These are phyloP conservation scores for Chimonanthus praecox DNA, from an alignment of 164 flowering plant species.

Conservation along the genomic window DNA sequence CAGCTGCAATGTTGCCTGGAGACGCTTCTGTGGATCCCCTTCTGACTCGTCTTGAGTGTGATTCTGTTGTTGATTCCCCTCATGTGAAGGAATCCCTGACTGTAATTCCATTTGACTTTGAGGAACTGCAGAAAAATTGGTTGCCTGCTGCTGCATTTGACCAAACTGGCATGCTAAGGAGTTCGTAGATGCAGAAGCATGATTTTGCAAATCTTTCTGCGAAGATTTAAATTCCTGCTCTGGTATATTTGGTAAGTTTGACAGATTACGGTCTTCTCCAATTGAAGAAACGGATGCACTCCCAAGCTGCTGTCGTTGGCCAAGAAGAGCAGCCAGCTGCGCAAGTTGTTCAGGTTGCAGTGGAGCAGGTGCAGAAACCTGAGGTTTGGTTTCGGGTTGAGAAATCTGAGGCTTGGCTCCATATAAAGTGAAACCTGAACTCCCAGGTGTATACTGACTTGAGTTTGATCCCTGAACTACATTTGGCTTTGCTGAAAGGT, in stretches of 20 bases:
- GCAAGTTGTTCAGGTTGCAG: conserved; percentile 66
- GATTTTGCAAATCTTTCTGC: conserved; percentile 24
- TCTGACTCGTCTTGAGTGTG: conserved; percentile 44
- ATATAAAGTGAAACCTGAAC: conserved; percentile 19
- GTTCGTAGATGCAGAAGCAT: conserved; percentile 25
- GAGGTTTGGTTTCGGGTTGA: conserved; percentile 28
- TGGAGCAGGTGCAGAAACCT: conserved; percentile 21
- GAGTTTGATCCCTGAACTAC: conserved; percentile 26
- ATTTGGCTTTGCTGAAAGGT: conserved; percentile 20
- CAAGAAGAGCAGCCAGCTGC: conserved; percentile 66
- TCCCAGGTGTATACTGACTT: conserved; percentile 27
- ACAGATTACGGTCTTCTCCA: conserved; percentile 26
- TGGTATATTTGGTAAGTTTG: conserved; percentile 21
- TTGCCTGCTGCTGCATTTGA: conserved; percentile 39
- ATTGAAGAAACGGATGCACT: conserved; percentile 17
- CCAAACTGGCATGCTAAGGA: conserved; percentile 28
- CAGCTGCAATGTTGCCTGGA: conserved; percentile 88
- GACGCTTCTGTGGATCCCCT: conserved; percentile 77
- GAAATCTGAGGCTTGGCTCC: conserved; percentile 20
- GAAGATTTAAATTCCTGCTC: conserved; percentile 16
- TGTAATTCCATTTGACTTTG: conserved; percentile 28
- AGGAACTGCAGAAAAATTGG: conserved; percentile 21
- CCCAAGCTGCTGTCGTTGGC: conserved; percentile 41
- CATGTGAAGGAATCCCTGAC: conserved; percentile 10
- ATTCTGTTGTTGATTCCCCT: conserved; percentile 32